phyloP scores from a whole-genome alignment of 2,329 filamentous ascomycete genomes.

The Alternaria atra region DNA sequence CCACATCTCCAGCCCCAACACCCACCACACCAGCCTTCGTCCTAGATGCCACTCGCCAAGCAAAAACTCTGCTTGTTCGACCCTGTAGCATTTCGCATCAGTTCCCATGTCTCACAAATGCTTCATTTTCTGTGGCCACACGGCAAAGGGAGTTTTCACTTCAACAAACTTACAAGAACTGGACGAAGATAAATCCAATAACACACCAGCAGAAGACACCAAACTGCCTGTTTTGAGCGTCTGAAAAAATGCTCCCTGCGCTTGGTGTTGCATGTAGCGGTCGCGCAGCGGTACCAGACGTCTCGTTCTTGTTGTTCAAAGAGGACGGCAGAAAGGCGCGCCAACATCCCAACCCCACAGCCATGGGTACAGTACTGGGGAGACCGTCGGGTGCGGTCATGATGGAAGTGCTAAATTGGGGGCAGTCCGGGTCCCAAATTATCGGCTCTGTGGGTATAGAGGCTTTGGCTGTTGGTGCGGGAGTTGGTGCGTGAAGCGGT shows the following conservation, averaged over 20 bases:
- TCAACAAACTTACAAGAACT: not conserved
- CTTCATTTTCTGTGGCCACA: no score
- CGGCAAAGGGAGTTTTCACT: no score
- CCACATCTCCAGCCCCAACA: not conserved
- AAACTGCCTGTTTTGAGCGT: not conserved
- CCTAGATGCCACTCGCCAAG: not conserved
- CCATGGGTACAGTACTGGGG: rapidly evolving
- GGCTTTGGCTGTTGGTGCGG: not conserved
- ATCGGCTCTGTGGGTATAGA: not conserved
- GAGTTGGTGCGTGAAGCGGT: not conserved
- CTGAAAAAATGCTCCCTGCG: not conserved
- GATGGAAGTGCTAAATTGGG: rapidly evolving
- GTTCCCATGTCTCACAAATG: no score
- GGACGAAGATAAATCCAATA: not conserved
- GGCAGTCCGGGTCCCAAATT: not conserved
- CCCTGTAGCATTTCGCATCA: no score
- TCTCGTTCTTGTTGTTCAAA: no score
- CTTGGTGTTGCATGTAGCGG: not conserved
- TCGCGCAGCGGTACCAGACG: no score
- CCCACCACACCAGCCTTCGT: not conserved
- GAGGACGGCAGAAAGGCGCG: not conserved
- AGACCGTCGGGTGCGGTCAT: rapidly evolving
- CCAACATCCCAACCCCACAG: not conserved
- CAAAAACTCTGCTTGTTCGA: rapidly evolving
- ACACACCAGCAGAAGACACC: not conserved